Evolutionary conservation across 139 green algal genomes (phyloP), one percentile per base, ranked within the genome.

Genomic region (Gonium pectorale): DNA sequence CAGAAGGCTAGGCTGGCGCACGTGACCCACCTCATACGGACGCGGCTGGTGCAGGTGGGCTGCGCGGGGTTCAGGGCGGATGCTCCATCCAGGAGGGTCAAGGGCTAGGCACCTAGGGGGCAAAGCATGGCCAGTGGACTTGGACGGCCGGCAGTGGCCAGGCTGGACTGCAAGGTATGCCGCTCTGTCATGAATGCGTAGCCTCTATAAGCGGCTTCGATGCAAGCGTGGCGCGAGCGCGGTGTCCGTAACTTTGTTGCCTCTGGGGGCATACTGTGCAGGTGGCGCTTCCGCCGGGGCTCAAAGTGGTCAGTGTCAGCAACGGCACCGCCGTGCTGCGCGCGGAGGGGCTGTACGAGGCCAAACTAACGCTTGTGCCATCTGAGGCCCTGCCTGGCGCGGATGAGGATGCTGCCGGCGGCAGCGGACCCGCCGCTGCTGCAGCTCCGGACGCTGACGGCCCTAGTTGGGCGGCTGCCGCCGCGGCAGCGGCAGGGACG

Each of bases 21-120:
- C n/a, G 62, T 91, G 35, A 88, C 83, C n/a, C 87, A 91, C 64
- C 70, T 91, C 37, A 80, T 91, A 19, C 68, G 80, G 13, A 29
- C 49, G 9, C 31, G 67, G 40, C 68, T 86, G 40, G 67, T 79
- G 67, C 40, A 79, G 67, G 80, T 80, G 67, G 38, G 51, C n/a
- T n/a, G n/a, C n/a, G n/a, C n/a, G n/a, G n/a, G n/a, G n/a, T n/a
- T n/a, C n/a, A n/a, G 11, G 15, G 31, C 11, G 41, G 15, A 31
- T n/a, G n/a, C n/a, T n/a, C n/a, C n/a, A n/a, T n/a, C n/a, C n/a
- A n/a, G n/a, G n/a, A n/a, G n/a, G n/a, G n/a, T n/a, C n/a, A n/a
- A n/a, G n/a, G n/a, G n/a, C n/a, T n/a, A n/a, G n/a, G n/a, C n/a
- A n/a, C n/a, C n/a, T n/a, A n/a, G n/a, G n/a, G n/a, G n/a, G n/a